Conservation (phyloP, 2,329 filamentous ascomycete species). For the Sclerotinia borealis region DNA sequence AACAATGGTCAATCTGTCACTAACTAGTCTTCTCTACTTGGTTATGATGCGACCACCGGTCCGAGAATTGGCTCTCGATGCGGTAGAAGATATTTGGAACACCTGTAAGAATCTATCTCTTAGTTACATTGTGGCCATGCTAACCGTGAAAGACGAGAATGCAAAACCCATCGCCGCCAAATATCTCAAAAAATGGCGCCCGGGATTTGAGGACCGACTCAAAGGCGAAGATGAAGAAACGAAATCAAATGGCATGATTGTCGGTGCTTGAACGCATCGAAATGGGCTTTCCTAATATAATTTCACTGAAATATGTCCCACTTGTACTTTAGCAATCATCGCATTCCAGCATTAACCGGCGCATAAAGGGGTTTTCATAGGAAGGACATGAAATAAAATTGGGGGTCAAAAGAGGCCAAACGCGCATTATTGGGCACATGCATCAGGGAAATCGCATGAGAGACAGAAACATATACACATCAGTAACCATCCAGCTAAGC, state of each 20-base stretch:
- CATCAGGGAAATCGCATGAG: neutral
- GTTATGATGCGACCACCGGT: constrained; percentile 63
- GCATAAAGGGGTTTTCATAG: neutral
- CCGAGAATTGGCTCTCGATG: constrained; percentile 56
- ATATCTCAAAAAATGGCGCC: constrained; percentile 56
- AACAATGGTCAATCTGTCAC: constrained; percentile 54
- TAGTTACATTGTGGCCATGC: constrained; percentile 17
- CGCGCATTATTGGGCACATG: constrained; percentile 1
- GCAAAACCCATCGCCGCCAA: constrained; percentile 56
- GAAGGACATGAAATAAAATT: neutral
- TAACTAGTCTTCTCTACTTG: constrained; percentile 60
- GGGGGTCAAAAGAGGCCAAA: neutral
- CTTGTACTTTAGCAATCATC: constrained; percentile 9
- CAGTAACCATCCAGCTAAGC: neutral
- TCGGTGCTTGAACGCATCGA: neutral
- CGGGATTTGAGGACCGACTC: constrained; percentile 32
- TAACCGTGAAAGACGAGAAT: constrained; percentile 47
- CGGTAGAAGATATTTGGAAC: constrained; percentile 60
- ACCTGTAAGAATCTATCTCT: constrained; percentile 47
- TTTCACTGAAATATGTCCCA: neutral
- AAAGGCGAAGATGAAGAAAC: constrained; percentile 19
- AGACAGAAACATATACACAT: neutral
- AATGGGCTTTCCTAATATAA: neutral
- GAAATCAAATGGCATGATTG: constrained; percentile 16
- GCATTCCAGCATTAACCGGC: constrained; percentile 9